Conservation (phyloP, 192 early-diverging fungal species). For the Martensiomyces pterosporus region DNA sequence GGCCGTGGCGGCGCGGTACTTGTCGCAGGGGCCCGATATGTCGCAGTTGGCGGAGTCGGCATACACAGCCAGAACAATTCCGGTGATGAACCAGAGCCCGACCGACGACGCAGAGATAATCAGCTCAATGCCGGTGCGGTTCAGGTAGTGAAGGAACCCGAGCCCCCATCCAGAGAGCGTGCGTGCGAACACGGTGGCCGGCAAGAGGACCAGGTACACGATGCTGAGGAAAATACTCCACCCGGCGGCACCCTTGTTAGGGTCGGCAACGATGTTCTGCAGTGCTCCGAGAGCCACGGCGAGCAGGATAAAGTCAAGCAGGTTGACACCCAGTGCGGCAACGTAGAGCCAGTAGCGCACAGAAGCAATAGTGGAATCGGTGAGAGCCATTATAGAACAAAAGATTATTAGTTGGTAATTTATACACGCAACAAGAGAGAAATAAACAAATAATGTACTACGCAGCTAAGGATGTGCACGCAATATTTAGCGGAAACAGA, state of each 20-base stretch:
- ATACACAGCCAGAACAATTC: constrained; percentile 35
- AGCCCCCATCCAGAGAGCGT: constrained; percentile 13
- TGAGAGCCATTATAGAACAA: constrained; percentile 6
- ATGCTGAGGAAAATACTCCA: constrained; percentile 47
- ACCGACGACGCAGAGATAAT: background rate
- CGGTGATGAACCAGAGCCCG: constrained; percentile 32
- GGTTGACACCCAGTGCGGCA: constrained; percentile 14
- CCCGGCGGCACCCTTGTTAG: constrained; percentile 23
- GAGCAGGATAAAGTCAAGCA: constrained; percentile 37
- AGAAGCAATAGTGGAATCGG: constrained; percentile 8
- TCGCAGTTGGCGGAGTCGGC: constrained; percentile 10
- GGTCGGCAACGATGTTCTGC: background rate
- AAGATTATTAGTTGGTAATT: too few relatives aligned
- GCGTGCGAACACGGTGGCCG: constrained; percentile 20
- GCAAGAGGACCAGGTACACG: constrained; percentile 20
- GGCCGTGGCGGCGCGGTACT: background rate
- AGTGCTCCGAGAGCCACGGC: constrained; percentile 31
- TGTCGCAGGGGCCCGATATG: constrained; percentile 10
- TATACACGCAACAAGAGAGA: too few relatives aligned
- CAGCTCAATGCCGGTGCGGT: constrained; percentile 26
- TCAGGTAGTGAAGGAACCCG: constrained; percentile 7
- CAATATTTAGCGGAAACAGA: too few relatives aligned
- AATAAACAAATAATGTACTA: too few relatives aligned
- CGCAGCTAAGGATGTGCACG: too few relatives aligned
- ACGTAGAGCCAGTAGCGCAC: constrained; percentile 39